Percentiles rank a stretch among this genome's conserved stretches.
These are phyloP conservation scores for Rubus parviflorus DNA, from an alignment of 306 rosid species.

Conservation along the genomic window DNA sequence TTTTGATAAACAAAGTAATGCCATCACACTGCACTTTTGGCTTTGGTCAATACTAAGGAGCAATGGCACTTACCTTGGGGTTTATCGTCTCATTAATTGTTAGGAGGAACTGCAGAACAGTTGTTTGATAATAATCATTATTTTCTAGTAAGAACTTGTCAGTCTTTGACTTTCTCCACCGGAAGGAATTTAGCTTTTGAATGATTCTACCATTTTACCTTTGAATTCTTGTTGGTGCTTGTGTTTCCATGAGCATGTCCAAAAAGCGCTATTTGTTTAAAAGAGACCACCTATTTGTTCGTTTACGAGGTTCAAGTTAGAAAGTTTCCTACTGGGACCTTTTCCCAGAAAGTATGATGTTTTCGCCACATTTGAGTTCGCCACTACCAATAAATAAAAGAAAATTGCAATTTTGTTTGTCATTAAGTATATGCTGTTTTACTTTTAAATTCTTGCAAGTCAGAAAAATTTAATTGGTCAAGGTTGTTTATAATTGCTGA, in stretches of 20 bases:
- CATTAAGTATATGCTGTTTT: neutral
- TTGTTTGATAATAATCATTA: neutral
- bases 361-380: neutral
- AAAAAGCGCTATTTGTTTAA: neutral
- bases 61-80: neutral
- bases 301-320: neutral
- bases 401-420: neutral
- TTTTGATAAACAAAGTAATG: neutral
- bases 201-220: neutral
- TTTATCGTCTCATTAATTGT: neutral
- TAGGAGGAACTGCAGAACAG: neutral
- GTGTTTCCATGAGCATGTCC: neutral
- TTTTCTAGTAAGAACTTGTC: neutral
- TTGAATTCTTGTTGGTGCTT: neutral
- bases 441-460: neutral
- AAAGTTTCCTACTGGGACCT: neutral
- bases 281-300: too few species aligned
- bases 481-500: neutral
- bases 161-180: constrained; percentile 2
- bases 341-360: neutral
- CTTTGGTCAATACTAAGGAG: neutral
- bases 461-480: neutral
- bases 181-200: neutral
- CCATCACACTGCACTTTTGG: neutral
- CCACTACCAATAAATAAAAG: neutral